These are phyloP conservation scores for Akanthomyces uredinophilus DNA, from an alignment of 2,329 filamentous ascomycete genomes.

Conservation along the genomic window DNA sequence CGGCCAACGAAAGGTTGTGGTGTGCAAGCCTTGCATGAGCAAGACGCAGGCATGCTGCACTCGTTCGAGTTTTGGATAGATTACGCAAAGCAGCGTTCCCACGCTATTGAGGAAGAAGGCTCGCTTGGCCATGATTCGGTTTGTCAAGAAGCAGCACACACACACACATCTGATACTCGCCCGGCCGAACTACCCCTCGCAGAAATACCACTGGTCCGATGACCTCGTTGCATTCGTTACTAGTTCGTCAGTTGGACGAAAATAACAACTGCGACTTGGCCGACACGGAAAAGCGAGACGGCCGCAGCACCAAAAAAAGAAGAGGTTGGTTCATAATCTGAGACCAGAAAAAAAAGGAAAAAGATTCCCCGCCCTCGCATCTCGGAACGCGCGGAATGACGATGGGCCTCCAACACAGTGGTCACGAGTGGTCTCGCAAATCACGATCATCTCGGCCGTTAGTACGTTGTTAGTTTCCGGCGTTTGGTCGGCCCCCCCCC, in stretches of 20 bases:
- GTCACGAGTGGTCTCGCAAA: not conserved
- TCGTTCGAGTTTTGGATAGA: too few relatives aligned
- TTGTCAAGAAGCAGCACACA: not conserved
- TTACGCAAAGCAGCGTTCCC: too few relatives aligned
- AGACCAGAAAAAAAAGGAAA: not conserved
- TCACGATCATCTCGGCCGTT: too few relatives aligned
- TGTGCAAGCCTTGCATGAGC: too few relatives aligned
- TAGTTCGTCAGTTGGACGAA: not conserved
- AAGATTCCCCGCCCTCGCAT: not conserved
- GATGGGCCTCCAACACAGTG: not conserved
- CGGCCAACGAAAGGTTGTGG: too few relatives aligned
- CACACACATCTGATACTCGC: not conserved
- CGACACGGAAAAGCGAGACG: not conserved
- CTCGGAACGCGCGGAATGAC: slow-evolving; percentile 3
- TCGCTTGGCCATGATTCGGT: not conserved
- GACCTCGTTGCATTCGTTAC: not conserved
- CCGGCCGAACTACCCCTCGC: not conserved
- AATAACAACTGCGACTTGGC: not conserved
- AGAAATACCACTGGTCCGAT: slow-evolving; percentile 2
- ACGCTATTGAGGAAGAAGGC: not conserved
- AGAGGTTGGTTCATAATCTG: not conserved
- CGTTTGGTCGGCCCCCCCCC: too few relatives aligned
- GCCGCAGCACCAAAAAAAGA: not conserved
- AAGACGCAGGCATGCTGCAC: too few relatives aligned
- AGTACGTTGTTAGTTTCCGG: too few relatives aligned